Conservation (phyloP, 169 alveolate species). For the Plasmodium sp. region DNA sequence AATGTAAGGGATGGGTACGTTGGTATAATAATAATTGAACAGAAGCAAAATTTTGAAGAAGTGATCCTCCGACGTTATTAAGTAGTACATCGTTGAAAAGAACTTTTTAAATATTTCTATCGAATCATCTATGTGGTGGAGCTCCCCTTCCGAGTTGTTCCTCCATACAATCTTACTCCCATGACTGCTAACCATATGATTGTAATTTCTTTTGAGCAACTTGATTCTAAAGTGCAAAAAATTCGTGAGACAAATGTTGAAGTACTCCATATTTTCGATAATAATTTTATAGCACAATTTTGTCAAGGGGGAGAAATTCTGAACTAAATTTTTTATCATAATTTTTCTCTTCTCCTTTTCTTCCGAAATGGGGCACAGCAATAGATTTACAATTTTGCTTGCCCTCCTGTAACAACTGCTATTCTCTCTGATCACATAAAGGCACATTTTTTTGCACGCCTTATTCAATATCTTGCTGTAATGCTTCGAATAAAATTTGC, state of each 20-base stretch:
- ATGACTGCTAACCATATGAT: conserved; percentile 4
- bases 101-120: conserved; percentile 33
- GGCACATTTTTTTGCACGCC: conserved; percentile 53
- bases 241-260: conserved; percentile 49
- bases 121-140: conserved; percentile 12
- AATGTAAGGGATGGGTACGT: conserved; percentile 2
- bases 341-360: conserved; percentile 35
- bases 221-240: conserved; percentile 50
- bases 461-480: conserved; percentile 42
- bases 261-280: conserved; percentile 59
- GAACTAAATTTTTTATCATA: conserved; percentile 21
- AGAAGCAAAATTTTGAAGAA: conserved; percentile 30
- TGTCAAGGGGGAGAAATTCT: conserved; percentile 39
- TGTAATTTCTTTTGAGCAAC: conserved; percentile 31
- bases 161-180: background rate
- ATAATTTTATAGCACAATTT: conserved; percentile 69
- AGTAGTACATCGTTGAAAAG: conserved; percentile 39
- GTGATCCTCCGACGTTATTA: conserved; percentile 42
- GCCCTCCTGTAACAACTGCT: background rate
- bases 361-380: conserved; percentile 22
- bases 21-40: conserved; percentile 40
- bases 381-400: conserved; percentile 13
- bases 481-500: conserved; percentile 35
- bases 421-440: conserved; percentile 38
- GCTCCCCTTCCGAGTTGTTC: background rate